A percentile compares a stretch with the other conserved stretches of the same genome.
Evolutionary conservation across 139 green algal genomes (phyloP).

Genomic region (Chlamydomonas sp.): DNA sequence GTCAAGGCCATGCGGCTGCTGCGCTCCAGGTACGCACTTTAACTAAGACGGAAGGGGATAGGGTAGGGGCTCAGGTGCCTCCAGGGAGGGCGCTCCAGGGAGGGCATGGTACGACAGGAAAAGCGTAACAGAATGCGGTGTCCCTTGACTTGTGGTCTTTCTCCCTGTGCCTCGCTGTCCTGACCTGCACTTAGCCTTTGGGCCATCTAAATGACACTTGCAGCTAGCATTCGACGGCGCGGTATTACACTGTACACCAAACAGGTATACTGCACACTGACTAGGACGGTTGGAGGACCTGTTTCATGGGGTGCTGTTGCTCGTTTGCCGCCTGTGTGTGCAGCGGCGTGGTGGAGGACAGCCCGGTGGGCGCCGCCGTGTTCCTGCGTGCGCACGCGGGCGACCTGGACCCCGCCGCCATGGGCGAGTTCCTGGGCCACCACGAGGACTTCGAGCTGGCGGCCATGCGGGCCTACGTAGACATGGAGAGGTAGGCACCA

Average conservation of each 20-base stretch:
- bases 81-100: no score
- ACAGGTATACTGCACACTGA: no score
- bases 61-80: no score
- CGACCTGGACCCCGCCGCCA: conserved; percentile 71
- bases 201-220: no score
- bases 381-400: conserved; percentile 74
- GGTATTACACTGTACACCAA: no score
- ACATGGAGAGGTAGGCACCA: conserved; percentile 53
- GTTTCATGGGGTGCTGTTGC: background rate
- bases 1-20: conserved; percentile 59
- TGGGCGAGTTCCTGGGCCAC: conserved; percentile 89
- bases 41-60: no score
- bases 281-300: background rate
- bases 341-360: conserved; percentile 45
- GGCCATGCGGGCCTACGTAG: conserved; percentile 88
- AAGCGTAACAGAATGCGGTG: no score
- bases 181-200: no score
- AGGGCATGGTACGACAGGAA: no score
- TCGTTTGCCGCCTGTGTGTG: background rate
- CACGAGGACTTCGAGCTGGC: conserved; percentile 75
- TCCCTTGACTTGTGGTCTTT: no score
- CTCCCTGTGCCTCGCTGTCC: no score
- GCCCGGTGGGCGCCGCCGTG: conserved; percentile 55
- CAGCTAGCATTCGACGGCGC: no score
- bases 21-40: conserved; percentile 15